A percentile compares a stretch with the other conserved stretches of the same genome.
Evolutionary conservation across 495 filamentous ascomycete species (phyloP).

Genomic region (Poronia punctata): DNA sequence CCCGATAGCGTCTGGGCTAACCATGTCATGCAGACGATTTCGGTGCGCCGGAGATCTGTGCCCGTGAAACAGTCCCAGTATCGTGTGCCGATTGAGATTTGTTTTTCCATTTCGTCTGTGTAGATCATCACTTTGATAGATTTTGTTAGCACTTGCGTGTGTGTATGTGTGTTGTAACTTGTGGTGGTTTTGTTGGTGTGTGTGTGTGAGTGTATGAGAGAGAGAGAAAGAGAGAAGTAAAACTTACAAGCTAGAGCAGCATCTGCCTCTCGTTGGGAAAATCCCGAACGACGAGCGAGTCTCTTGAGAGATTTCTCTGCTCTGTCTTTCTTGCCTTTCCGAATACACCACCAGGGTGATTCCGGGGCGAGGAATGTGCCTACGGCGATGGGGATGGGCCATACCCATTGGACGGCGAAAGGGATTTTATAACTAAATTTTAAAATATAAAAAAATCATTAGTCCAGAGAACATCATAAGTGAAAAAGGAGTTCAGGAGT

Average conservation of each 20-base stretch:
- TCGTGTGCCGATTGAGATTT: constrained; percentile 46
- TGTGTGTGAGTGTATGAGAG: constrained; percentile 8
- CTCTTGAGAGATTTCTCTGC: constrained; percentile 43
- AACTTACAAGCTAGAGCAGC: constrained; percentile 23
- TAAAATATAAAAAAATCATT: background rate
- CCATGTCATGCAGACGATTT: constrained; percentile 63
- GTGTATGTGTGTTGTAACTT: no score
- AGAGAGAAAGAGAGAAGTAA: constrained; percentile 4
- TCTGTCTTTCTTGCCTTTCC: constrained; percentile 46
- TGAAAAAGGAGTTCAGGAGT: no score
- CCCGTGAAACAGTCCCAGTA: constrained; percentile 62
- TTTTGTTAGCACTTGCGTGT: no score
- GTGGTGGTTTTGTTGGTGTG: no score
- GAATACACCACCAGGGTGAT: constrained; percentile 71
- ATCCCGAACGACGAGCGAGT: constrained; percentile 37
- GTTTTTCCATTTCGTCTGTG: constrained; percentile 53
- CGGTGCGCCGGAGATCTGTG: constrained; percentile 59
- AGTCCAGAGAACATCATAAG: background rate
- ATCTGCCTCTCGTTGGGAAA: constrained; percentile 22
- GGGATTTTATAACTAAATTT: constrained; percentile 43
- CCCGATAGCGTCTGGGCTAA: constrained; percentile 65
- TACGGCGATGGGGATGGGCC: constrained; percentile 42
- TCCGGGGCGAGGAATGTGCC: constrained; percentile 61
- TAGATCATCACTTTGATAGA: constrained; percentile 33
- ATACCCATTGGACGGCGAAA: constrained; percentile 50